Evolutionary conservation across 2,329 filamentous ascomycete species (phyloP).

Genomic region (Xylaria sp.): DNA sequence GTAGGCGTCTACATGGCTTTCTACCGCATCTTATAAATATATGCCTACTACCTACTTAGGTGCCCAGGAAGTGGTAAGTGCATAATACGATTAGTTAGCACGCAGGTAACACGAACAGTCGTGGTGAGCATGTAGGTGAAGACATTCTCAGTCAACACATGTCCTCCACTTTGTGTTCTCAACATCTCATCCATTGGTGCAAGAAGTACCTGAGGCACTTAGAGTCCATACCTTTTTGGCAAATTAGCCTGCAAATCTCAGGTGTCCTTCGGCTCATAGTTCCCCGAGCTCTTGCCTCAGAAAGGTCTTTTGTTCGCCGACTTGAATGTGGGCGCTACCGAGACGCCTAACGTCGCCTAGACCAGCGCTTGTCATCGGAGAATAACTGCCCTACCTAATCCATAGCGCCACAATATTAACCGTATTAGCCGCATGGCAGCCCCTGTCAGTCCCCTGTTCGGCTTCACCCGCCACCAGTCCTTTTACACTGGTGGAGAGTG

Average conservation of each 20-base stretch:
- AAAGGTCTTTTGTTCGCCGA: background rate
- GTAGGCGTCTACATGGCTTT: no score
- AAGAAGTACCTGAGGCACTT: background rate
- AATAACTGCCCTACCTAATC: conserved; percentile 29
- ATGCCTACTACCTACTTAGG: background rate
- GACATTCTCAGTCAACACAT: background rate
- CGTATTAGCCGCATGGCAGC: conserved; percentile 36
- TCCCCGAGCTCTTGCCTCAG: background rate
- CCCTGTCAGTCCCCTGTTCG: conserved; percentile 18
- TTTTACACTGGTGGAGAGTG: conserved; percentile 1
- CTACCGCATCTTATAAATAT: background rate
- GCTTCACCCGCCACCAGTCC: conserved; percentile 22
- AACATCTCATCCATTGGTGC: background rate
- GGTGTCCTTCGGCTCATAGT: conserved; percentile 3
- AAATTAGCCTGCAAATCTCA: background rate
- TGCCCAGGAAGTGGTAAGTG: background rate
- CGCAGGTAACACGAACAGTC: background rate
- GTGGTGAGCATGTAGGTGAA: background rate
- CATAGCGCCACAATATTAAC: conserved; percentile 33
- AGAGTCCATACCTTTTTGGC: background rate
- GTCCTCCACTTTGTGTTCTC: background rate
- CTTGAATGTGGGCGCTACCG: background rate
- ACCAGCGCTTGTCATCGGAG: conserved; percentile 29
- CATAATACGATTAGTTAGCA: background rate
- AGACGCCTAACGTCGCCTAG: background rate